Conservation (phyloP, 257 asterid species). For the Solanum peruvianum region DNA sequence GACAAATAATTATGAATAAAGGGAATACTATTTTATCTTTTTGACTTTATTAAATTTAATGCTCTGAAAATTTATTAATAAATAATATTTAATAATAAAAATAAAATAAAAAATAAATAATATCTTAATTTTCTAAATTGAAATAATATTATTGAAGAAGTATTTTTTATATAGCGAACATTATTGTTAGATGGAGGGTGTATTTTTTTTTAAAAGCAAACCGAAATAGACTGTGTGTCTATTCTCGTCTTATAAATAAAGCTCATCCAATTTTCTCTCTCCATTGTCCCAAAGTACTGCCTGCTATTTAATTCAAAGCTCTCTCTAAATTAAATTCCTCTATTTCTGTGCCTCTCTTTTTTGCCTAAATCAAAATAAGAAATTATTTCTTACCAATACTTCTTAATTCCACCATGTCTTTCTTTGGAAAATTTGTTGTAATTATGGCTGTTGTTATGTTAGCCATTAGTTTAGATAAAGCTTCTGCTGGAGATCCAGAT, state of each 20-base stretch:
- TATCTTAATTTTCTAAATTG: too few species aligned
- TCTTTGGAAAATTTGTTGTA: not conserved
- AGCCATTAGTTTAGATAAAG: not conserved
- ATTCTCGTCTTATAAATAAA: slow-evolving; percentile 2
- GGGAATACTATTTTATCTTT: too few species aligned
- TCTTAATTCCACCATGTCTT: slow-evolving; percentile 1
- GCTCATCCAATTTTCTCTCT: not conserved
- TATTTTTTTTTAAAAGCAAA: not conserved
- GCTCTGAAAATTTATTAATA: too few species aligned
- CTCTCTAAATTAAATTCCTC: not conserved
- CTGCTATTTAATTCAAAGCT: not conserved
- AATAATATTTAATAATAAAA: too few species aligned
- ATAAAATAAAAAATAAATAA: too few species aligned
- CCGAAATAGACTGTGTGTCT: not conserved
- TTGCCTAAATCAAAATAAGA: not conserved
- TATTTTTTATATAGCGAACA: too few species aligned
- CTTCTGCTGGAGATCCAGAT: slow-evolving; percentile 39
- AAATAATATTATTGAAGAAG: too few species aligned
- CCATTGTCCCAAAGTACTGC: not conserved
- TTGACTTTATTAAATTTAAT: too few species aligned
- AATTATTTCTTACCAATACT: not conserved
- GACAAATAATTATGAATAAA: fast-evolving
- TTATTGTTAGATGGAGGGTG: too few species aligned
- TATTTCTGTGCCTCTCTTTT: not conserved
- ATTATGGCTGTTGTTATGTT: not conserved